Evolutionary conservation across 495 filamentous ascomycete species (phyloP).

Genomic region (Lasiosphaeris hirsuta): DNA sequence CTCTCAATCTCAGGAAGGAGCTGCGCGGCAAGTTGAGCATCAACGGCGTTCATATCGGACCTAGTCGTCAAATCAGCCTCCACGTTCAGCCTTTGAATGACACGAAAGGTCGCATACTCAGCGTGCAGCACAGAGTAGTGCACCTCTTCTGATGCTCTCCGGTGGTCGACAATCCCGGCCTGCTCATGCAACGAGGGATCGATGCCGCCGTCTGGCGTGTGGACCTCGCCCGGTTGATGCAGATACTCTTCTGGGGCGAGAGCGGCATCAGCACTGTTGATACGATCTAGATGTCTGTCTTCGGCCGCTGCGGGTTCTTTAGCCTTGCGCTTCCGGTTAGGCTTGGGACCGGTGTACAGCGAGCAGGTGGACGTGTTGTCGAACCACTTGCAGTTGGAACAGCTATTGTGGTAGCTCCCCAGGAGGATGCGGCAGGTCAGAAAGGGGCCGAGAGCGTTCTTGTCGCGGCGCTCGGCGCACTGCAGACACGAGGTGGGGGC

Average conservation of each 20-base stretch:
- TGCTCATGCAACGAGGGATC: constrained; percentile 1
- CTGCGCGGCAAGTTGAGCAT: constrained; percentile 20
- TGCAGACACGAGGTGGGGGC: constrained; percentile 19
- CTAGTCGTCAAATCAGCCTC: neutral
- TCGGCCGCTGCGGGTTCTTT: constrained; percentile 15
- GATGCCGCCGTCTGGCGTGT: neutral
- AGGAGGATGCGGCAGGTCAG: constrained; percentile 25
- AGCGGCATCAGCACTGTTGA: too few species aligned
- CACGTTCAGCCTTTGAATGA: neutral
- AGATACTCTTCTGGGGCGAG: neutral
- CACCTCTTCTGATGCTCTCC: neutral
- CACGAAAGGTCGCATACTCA: neutral
- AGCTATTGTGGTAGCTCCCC: constrained; percentile 32
- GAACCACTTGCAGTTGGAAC: constrained; percentile 40
- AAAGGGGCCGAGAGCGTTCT: constrained; percentile 31
- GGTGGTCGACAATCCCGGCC: neutral
- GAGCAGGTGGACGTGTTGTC: constrained; percentile 34
- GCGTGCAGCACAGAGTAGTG: neutral
- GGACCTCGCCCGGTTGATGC: neutral
- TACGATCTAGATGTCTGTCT: neutral
- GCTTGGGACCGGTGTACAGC: constrained; percentile 33
- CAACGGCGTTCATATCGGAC: constrained; percentile 5
- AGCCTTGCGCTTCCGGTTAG: constrained; percentile 34
- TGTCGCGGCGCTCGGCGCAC: constrained; percentile 26
- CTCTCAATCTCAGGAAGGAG: constrained; percentile 22